These are phyloP conservation scores for Fusarium sp. DNA, from an alignment of 2,329 filamentous ascomycete genomes.

Conservation along the genomic window DNA sequence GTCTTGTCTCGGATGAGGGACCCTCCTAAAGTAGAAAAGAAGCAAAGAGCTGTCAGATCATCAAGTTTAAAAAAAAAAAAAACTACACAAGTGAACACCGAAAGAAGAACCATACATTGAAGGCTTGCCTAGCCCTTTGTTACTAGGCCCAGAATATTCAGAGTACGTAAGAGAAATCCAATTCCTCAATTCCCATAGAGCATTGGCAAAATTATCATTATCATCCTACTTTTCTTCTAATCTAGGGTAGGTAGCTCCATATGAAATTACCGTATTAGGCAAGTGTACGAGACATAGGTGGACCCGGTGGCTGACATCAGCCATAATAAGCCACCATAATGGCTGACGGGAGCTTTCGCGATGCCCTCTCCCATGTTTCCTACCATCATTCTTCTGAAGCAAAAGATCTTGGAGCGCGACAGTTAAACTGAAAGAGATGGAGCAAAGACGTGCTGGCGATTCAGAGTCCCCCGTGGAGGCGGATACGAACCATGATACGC, in stretches of 20 bases:
- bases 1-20: background rate
- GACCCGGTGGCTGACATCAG: slow-evolving; percentile 41
- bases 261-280: background rate
- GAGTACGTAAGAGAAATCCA: background rate
- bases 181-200: background rate
- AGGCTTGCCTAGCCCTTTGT: accelerated
- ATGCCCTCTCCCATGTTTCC: background rate
- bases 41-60: background rate
- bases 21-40: background rate
- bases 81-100: background rate
- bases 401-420: background rate
- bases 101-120: background rate
- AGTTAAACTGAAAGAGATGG: slow-evolving; percentile 10
- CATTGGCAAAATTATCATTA: background rate
- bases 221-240: background rate
- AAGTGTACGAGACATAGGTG: slow-evolving; percentile 2
- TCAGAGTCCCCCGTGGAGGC: background rate
- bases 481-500: background rate
- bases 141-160: background rate
- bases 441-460: slow-evolving; percentile 6
- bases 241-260: background rate
- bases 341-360: slow-evolving; percentile 28
- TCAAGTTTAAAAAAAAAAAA: too few relatives aligned
- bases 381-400: background rate
- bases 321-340: slow-evolving; percentile 23